phyloP scores from a whole-genome alignment of 345 rosid species.

The Pistacia vera region DNA sequence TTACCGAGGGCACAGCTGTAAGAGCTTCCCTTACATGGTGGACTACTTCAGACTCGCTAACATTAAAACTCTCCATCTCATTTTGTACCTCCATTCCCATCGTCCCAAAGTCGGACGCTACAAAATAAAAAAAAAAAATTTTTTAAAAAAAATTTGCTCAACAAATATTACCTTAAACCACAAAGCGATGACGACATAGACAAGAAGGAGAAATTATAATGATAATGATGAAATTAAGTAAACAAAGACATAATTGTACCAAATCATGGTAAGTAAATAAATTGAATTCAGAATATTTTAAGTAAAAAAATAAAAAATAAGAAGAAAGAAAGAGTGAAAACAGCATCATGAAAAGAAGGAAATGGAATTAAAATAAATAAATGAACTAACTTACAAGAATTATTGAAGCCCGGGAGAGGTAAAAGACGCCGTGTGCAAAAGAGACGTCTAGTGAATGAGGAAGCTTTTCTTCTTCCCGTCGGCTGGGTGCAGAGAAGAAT shows the following conservation, averaged over 20 bases:
- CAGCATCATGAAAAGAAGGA: background rate
- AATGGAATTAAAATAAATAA: too few species aligned
- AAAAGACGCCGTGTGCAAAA: too few species aligned
- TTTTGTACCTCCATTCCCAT: conserved; percentile 33
- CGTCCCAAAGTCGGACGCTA: background rate
- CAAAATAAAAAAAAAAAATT: background rate
- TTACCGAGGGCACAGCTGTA: conserved; percentile 38
- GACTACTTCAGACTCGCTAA: conserved; percentile 51
- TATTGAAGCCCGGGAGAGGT: too few species aligned
- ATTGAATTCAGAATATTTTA: background rate
- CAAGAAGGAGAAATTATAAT: too few species aligned
- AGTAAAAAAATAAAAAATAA: background rate
- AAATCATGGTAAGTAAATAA: background rate
- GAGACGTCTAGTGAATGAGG: too few species aligned
- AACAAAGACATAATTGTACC: background rate
- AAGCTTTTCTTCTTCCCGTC: too few species aligned
- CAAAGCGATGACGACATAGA: too few species aligned
- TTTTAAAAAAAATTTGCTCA: too few species aligned
- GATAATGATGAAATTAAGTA: background rate
- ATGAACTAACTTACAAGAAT: too few species aligned
- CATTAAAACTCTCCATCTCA: conserved; percentile 34
- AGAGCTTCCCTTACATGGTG: conserved; percentile 58
- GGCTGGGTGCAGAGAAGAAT: too few species aligned
- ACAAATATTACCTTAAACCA: too few species aligned
- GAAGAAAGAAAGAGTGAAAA: background rate